Evolutionary conservation across 2,329 filamentous ascomycete genomes (phyloP).

Genomic region (Botryotinia calthae): DNA sequence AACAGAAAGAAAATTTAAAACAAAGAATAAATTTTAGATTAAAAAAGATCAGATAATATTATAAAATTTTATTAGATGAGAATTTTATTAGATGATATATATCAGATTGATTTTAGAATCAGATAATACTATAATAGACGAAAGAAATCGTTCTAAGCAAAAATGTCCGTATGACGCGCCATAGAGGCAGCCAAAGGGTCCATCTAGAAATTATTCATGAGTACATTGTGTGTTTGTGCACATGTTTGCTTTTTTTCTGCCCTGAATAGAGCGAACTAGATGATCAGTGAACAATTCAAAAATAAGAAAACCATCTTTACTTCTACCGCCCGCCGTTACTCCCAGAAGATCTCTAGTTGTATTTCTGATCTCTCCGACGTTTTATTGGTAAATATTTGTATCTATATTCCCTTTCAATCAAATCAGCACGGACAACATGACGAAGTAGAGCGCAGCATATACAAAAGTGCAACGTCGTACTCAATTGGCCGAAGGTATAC

Average conservation of each 20-base stretch:
- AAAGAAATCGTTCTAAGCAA: too few species aligned
- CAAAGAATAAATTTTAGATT: too few species aligned
- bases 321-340: slow-evolving; percentile 5
- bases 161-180: too few species aligned
- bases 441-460: neutral
- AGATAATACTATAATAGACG: too few species aligned
- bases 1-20: too few species aligned
- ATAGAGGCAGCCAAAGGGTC: neutral
- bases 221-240: neutral
- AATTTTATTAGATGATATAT: too few species aligned
- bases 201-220: neutral
- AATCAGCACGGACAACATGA: neutral
- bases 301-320: neutral
- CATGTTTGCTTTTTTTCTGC: neutral
- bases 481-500: neutral
- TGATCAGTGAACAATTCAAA: neutral
- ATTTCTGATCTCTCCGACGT: neutral
- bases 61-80: too few species aligned
- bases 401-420: neutral
- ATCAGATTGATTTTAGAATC: too few species aligned
- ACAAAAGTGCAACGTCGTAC: neutral
- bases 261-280: slow-evolving; percentile 4
- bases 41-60: too few species aligned
- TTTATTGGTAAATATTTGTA: neutral
- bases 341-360: neutral